These are phyloP conservation scores for Aspergillus awamori DNA, from an alignment of 2,329 filamentous ascomycete species.

Conservation along the genomic window DNA sequence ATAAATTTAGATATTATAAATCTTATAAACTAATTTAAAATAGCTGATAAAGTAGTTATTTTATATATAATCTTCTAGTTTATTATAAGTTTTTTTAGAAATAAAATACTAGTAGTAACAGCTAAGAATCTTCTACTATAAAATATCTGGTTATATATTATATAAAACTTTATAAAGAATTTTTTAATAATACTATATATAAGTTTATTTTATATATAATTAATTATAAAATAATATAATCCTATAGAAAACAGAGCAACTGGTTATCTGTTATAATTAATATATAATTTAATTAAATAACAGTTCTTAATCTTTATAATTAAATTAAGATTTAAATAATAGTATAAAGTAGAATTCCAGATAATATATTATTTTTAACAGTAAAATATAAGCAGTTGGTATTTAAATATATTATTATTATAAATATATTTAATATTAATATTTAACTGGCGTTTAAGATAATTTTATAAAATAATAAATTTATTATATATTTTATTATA, in stretches of 20 bases:
- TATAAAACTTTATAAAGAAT: too few relatives aligned
- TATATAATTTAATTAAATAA: neutral
- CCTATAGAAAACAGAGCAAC: neutral
- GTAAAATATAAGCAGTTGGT: neutral
- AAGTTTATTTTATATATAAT: conserved; percentile 7
- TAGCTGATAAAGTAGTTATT: neutral
- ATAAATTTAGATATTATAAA: neutral
- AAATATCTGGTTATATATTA: neutral
- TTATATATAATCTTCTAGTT: too few relatives aligned
- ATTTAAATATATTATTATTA: neutral
- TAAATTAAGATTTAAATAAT: neutral
- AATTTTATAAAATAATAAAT: neutral
- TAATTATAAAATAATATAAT: conserved; percentile 7
- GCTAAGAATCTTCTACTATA: neutral
- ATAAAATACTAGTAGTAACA: neutral
- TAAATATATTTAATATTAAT: neutral
- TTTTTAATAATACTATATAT: neutral
- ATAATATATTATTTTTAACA: neutral
- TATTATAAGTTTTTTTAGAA: conserved; percentile 1
- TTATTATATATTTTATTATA: neutral
- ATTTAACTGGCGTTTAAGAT: neutral
- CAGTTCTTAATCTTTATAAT: too few relatives aligned
- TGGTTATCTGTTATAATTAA: neutral
- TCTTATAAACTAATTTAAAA: neutral
- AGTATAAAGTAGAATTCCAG: neutral